Percentiles rank a stretch among this genome's conserved stretches.
Evolutionary conservation across 2,329 filamentous ascomycete genomes (phyloP).

Genomic region (Calonectria hongkongensis): DNA sequence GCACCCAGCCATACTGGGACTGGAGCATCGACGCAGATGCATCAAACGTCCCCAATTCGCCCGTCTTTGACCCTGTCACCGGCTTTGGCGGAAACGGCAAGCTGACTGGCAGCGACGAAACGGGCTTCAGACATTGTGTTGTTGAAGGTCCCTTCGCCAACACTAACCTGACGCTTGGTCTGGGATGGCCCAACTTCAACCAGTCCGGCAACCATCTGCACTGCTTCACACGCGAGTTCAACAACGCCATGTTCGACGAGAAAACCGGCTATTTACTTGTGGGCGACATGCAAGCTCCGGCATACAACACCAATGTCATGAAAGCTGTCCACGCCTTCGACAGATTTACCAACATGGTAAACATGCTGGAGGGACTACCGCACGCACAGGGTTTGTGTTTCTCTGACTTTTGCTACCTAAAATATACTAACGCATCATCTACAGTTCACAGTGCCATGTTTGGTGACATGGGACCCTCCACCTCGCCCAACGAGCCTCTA

Average conservation of each 20-base stretch:
- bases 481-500: constrained; percentile 10
- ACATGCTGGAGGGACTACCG: constrained; percentile 11
- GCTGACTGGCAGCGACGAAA: not conserved
- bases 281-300: not conserved
- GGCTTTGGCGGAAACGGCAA: constrained; percentile 13
- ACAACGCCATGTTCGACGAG: not conserved
- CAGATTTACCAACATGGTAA: not conserved
- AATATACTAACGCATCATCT: not conserved
- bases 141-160: constrained; percentile 6
- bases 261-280: not conserved
- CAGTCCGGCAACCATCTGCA: not conserved
- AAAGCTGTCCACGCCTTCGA: not conserved
- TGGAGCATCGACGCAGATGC: constrained; percentile 17
- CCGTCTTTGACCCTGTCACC: not conserved
- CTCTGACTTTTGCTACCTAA: not conserved
- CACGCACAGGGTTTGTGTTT: constrained; percentile 2
- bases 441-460: constrained; percentile 9
- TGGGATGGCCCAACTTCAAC: constrained; percentile 15
- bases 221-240: constrained; percentile 17
- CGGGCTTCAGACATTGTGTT: not conserved
- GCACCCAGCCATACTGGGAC: constrained; percentile 8
- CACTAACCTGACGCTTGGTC: not conserved
- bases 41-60: not conserved
- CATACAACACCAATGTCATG: constrained; percentile 1
- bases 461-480: constrained; percentile 5